Base-by-base conservation (phyloP, 2,329 filamentous ascomycete genomes). In the Paraphoma sp. region DNA sequence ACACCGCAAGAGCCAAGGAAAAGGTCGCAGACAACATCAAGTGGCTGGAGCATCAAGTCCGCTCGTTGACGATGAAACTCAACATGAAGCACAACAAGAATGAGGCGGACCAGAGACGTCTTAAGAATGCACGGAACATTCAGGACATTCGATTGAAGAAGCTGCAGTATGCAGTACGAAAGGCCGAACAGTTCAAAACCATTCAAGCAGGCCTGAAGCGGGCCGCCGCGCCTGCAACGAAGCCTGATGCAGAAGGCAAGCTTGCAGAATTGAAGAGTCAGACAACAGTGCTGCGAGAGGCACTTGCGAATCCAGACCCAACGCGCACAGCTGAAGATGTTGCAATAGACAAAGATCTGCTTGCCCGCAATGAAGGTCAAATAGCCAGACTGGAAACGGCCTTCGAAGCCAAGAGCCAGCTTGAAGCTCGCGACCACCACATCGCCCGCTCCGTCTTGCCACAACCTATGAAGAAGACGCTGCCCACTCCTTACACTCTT, bases 41-140 rank as follows among this genome's bases (percentile, higher is more conserved):
- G 44, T 71, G 68, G 68, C 57, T 73, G 29, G 60, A 69, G 52
- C 57, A 65, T 17, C 66, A 69, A 44, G 67, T 71, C 59, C 56
- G 60, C 8, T 65, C 62, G 33, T 54, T 71, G 36, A 54, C 60
- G 1, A 49, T 55, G 17, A 70, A 73, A 54, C 59, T 71, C 10
- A 63, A 56, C 45, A 66, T 66, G 60, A 69, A 65, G 52, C 64
- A 67, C 51, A 61, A 70, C 47, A 68, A 70, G 38, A 64, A 65
- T 17, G 64, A 69, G 18, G 65, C 53, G 11, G 64, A 67, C 55
- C 67, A 70, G 45, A 68, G 64, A 43, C 64, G 66, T 11, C 48
- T 73, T 14, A 61, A 62, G 29, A 58, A 57, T 16, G 64, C 68
- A 5, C 65, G 65, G 45, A 48, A 56, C n/a, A 63, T 60, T 36